Base-by-base conservation (phyloP, 805 yeast species). In the Candida sphagnicola region DNA sequence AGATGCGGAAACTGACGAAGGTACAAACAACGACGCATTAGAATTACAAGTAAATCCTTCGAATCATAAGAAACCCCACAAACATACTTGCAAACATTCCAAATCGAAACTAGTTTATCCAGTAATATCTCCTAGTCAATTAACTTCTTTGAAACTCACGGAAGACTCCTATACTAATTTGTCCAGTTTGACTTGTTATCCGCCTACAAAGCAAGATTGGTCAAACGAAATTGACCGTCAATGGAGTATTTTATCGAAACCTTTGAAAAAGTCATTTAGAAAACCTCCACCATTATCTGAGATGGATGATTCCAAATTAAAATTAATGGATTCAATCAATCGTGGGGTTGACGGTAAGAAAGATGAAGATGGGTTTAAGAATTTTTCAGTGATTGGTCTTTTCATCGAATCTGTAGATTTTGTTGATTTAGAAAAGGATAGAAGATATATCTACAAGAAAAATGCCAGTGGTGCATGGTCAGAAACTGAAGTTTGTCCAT, bases 311-410 rank as follows among this genome's bases (percentile, higher is more conserved):
- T 80, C 77, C 30, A 77, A 76, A 40, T 67, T 69, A 26, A 77
- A 76, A 47, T 56, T 69, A 40, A 60, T 87, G 31, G 95, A 87
- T 58, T 76, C 85, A 37, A 81, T 87, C 34, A 70, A 75, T 34
- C 72, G 95, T 48, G 91, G 95, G 10, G 95, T 87, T 13, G 95
- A 87, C 59, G 95, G 95, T 5, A 72, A 77, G 31, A 74, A 77
- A 51, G 80, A 77, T 36, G 80, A 76, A 21, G 77, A 76, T 18
- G 79, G 82, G 1, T 61, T 73, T 39, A 80, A 78, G 52, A 79
- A 85, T 56, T 86, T 83, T 54, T 78, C 79, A 1, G 77, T 85
- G 17, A 76, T 85, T 19, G 79, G 83, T 28, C 57, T 87, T 65
- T 78, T 85, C 51, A 73, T 82, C 28, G 83, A 85, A 38, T 65